Base-by-base conservation (phyloP, 2,329 filamentous ascomycete species). In the Sphaceloma murrayae region DNA sequence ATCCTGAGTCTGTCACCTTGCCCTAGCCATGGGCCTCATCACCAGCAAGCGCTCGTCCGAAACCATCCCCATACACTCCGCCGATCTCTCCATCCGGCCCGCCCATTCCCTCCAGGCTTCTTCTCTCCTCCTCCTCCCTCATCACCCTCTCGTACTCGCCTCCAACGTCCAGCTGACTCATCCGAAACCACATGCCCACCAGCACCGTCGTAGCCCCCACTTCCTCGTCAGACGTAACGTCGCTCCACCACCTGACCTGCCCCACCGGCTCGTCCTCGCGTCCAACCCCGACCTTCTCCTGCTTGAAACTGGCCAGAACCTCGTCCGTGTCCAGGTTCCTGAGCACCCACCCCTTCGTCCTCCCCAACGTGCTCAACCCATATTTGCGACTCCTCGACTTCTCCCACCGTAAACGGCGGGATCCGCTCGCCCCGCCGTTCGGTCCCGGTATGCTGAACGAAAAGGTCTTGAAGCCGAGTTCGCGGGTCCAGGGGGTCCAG, bases 111-210 rank as follows among this genome's bases (percentile, higher is more conserved):
- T n/a, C n/a, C n/a, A n/a, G n/a, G n/a, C n/a, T 38, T 8, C 34
- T 22, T 26, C 27, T 40, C 19, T 22, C 24, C 21, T 40, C 24
- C 36, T 40, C 19, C 3, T 22, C 36, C 24, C 14, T 22, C 2
- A 40, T 16, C 13, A 40, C 36, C 26, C 24, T 27, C 24, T 40
- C 36, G 19, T 40, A 40, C 5, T 40, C 36, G 5, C 36, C 36
- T 14, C 36, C 36, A 30, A 40, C 30, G 22, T 29, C 36, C 4
- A 40, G 13, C 36, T 40, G 36, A 22, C 36, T 40, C 36, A 40
- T 40, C 10, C 36, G 36, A 14, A 40, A 40, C 36, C 36, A 40
- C 36, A 40, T 40, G 14, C 36, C 36, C 19, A 40, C 36, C 22
- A 40, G 36, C 16, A 40, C 36, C 36, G 30, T 40, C 24, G 24